These are phyloP conservation scores for Beauveria varroae DNA, from an alignment of 2,329 filamentous ascomycete genomes.

Conservation along the genomic window DNA sequence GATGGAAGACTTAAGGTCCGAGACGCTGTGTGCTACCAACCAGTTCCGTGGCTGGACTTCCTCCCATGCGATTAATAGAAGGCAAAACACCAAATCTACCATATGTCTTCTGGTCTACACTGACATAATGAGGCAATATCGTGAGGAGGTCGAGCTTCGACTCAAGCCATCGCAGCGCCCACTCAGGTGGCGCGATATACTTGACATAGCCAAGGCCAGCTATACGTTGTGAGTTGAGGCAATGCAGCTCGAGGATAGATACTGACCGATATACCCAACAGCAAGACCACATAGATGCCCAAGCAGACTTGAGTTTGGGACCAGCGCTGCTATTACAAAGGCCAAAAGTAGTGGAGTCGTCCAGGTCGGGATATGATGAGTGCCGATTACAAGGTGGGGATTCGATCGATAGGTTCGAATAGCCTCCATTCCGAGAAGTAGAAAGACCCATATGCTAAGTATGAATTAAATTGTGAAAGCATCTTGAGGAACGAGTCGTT, in stretches of 20 bases:
- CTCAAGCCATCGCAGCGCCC: conserved; percentile 81
- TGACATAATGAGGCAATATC: conserved; percentile 83
- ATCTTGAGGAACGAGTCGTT: neutral
- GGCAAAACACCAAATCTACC: conserved; percentile 87
- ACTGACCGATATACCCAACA: conserved; percentile 79
- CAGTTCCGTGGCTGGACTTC: conserved; percentile 49
- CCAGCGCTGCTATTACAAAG: conserved; percentile 65
- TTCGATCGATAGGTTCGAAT: conserved; percentile 78
- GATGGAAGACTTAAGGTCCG: conserved; percentile 47
- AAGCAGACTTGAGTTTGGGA: conserved; percentile 75
- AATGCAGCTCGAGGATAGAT: neutral
- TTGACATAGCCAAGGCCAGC: conserved; percentile 84
- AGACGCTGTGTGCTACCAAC: conserved; percentile 57
- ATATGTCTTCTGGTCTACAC: conserved; percentile 92
- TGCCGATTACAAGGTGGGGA: conserved; percentile 61
- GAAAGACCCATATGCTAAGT: conserved; percentile 80
- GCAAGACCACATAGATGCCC: conserved; percentile 80
- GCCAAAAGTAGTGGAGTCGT: conserved; percentile 74
- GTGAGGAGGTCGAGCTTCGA: conserved; percentile 78
- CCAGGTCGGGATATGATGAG: conserved; percentile 79
- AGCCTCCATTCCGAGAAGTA: conserved; percentile 76
- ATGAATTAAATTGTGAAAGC: neutral
- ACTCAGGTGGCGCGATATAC: conserved; percentile 83
- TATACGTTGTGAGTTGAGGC: conserved; percentile 24
- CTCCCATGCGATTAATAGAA: conserved; percentile 33